Base-by-base conservation (phyloP, 192 early-diverging fungal species). In the Coemansia sp. region DNA sequence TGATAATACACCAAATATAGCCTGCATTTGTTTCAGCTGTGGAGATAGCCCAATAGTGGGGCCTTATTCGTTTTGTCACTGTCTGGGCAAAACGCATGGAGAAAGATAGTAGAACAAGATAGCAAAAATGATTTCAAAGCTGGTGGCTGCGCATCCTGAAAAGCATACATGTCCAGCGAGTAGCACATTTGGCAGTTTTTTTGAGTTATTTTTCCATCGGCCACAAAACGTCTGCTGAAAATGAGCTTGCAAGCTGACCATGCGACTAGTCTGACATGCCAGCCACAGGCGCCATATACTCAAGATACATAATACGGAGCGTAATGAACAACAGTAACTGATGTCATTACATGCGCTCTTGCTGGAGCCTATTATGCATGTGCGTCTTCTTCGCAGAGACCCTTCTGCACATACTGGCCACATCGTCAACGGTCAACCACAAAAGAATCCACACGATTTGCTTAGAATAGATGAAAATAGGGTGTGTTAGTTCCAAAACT, bases 401-500 rank as follows among this genome's bases (percentile, higher is more conserved):
- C n/a, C n/a, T n/a, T n/a, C n/a, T n/a, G n/a, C n/a, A n/a, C n/a
- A n/a, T n/a, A n/a, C n/a, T n/a, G n/a, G n/a, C n/a, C n/a, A n/a
- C n/a, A n/a, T n/a, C n/a, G n/a, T n/a, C n/a, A n/a, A n/a, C n/a
- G n/a, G 39, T 40, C 39, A 3, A 15, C 39, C 39, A 40, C 39
- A 40, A 1, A 15, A 40, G n/a, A n/a, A n/a, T n/a, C n/a, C n/a
- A n/a, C n/a, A n/a, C n/a, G n/a, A n/a, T n/a, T n/a, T n/a, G n/a
- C n/a, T n/a, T n/a, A n/a, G n/a, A n/a, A n/a, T n/a, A n/a, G n/a
- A n/a, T n/a, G n/a, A n/a, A n/a, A n/a, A n/a, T n/a, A n/a, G n/a
- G n/a, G n/a, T n/a, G n/a, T n/a, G 74, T 76, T 67, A 81, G 79
- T 23, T 71, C 79, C 79, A 73, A 70, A 72, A 75, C 79, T 81